Base-by-base conservation (phyloP, 257 asterid genomes). In the Solanum tacnaense region DNA sequence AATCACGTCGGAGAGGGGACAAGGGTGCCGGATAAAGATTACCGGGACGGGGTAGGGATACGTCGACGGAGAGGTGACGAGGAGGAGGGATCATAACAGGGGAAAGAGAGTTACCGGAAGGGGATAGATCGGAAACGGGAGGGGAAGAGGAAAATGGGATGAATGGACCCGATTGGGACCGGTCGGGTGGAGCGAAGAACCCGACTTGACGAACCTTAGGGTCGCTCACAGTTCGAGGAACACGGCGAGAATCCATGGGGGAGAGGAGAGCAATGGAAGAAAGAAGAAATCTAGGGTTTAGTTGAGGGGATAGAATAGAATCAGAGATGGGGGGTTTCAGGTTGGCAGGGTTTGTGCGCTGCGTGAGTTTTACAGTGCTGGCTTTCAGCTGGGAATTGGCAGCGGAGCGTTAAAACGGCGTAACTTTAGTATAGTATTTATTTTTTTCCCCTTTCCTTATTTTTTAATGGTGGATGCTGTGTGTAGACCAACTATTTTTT, bases 151-250 rank as follows among this genome's bases (percentile, higher is more conserved):
- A 85, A 13, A 36, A 58, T 13, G 94, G 96, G 71, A 79, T 91
- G 56, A 93, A 91, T 20, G 95, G 99, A 56, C 91, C 96, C 83
- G 94, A 94, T 36, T 87, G 96, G 46, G 96, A 88, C 23, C 94
- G 92, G 82, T 93, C 95, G 74, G 95, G 95, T 23, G 96, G 96
- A 1, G 99, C 92, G 90, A 96, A 94, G 92, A 96, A 97, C 39
- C 99, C 99, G 52, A 97, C 99, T 25, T 96, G 99, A 46, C 99
- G 96, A 89, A 97, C 94, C 91, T 91, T 97, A 13, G 99, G 99
- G 91, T 94, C 98, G 91, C 92, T 93, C 86, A 96, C 98, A 49
- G 96, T 90, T 85, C 99, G 98, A 6, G 96, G 92, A 3, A 83
- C 96, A 60, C 98, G 96, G 75, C 98, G 98, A 79, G 94, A 39